Conservation (phyloP, 495 filamentous ascomycete genomes). For the Amniculicola lignicola region DNA sequence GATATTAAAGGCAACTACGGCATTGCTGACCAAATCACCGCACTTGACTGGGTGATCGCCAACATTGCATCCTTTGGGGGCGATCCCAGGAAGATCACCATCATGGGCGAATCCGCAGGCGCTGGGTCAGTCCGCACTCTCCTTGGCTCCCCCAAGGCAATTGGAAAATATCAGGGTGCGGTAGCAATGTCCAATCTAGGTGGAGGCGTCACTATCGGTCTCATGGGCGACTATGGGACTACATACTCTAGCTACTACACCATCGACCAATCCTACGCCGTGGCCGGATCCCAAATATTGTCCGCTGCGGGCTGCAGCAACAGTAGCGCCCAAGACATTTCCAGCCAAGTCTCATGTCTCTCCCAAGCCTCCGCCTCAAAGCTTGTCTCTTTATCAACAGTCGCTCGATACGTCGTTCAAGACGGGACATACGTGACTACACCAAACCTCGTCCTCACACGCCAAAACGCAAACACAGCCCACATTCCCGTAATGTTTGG, state of each 20-base stretch:
- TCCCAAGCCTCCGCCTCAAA: conserved; percentile 37
- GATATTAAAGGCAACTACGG: conserved; percentile 32
- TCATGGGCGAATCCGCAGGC: conserved; percentile 27
- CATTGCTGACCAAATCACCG: conserved; percentile 30
- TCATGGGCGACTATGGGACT: conserved; percentile 45
- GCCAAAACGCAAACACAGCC: conserved; percentile 37
- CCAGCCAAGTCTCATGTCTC: conserved; percentile 44
- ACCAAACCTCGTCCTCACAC: conserved; percentile 40
- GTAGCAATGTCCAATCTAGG: conserved; percentile 50
- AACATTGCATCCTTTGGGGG: conserved; percentile 33
- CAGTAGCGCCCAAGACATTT: conserved; percentile 34
- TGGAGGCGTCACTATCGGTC: conserved; percentile 43
- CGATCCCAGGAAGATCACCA: conserved; percentile 30
- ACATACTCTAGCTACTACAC: conserved; percentile 51
- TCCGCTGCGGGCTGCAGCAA: conserved; percentile 41
- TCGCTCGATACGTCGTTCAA: conserved; percentile 48
- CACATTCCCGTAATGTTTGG: conserved; percentile 48
- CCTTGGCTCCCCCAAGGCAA: conserved; percentile 40
- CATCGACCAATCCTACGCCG: conserved; percentile 43
- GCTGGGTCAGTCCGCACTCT: conserved; percentile 29
- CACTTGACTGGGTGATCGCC: conserved; percentile 26
- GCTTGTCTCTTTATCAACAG: conserved; percentile 37
- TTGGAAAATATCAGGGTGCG: conserved; percentile 45
- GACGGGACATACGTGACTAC: conserved; percentile 47
- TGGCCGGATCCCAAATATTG: conserved; percentile 44